Conservation (phyloP, 495 filamentous ascomycete genomes). For the Neurospora intermedia region DNA sequence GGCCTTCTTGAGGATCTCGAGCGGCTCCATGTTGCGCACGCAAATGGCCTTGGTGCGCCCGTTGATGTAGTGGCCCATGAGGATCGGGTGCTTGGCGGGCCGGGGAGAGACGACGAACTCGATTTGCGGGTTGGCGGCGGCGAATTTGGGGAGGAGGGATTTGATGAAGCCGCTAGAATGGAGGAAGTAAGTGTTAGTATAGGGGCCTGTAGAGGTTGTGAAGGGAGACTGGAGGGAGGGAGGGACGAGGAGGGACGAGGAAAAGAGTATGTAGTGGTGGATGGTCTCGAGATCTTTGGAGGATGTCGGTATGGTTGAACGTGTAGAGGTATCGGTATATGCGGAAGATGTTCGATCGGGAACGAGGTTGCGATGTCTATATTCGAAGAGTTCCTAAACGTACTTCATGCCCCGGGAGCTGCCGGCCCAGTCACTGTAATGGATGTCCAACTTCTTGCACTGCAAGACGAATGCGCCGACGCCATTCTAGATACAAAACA, state of each 20-base stretch:
- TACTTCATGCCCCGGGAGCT: conserved; percentile 93
- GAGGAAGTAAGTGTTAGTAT: too few relatives aligned
- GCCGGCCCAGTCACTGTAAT: conserved; percentile 93
- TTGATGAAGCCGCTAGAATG: conserved; percentile 78
- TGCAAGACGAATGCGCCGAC: conserved; percentile 93
- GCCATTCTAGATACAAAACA: conserved; percentile 58
- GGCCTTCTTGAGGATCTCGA: conserved; percentile 74
- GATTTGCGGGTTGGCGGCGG: conserved; percentile 71
- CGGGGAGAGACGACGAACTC: conserved; percentile 85
- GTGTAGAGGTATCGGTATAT: too few relatives aligned
- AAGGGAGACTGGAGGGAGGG: too few relatives aligned
- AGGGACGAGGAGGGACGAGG: too few relatives aligned
- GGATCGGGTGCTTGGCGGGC: conserved; percentile 74
- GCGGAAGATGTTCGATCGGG: not conserved
- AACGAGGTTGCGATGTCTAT: not conserved
- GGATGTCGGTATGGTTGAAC: too few relatives aligned
- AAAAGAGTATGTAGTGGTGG: too few relatives aligned
- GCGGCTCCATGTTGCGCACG: conserved; percentile 71
- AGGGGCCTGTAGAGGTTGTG: too few relatives aligned
- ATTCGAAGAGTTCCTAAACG: conserved; percentile 15
- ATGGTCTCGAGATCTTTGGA: too few relatives aligned
- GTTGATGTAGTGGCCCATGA: conserved; percentile 82
- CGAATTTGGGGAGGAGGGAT: conserved; percentile 63
- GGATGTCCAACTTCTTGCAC: conserved; percentile 89
- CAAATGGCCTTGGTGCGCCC: conserved; percentile 78